Conservation (phyloP, 164 flowering plant species). For the Pachysandra terminalis region DNA sequence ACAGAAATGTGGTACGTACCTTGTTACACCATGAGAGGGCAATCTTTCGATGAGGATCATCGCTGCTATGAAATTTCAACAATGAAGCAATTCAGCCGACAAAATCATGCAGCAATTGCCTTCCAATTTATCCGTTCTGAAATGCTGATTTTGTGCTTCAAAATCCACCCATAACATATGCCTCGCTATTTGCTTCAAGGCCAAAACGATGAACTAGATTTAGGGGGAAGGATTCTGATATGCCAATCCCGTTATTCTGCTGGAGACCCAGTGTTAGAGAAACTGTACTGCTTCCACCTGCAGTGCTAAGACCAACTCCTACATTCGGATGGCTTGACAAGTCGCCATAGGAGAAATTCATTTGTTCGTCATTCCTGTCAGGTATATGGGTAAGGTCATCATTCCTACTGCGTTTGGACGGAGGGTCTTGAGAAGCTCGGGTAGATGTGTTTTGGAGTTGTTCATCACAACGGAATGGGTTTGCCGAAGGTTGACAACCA, state of each 20-base stretch:
- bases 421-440: conserved; percentile 27
- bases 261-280: conserved; percentile 74
- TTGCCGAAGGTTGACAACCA: conserved; percentile 24
- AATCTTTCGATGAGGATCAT: neutral
- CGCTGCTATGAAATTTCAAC: neutral
- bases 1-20: neutral
- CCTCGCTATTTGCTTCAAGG: conserved; percentile 29
- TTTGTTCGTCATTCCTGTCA: conserved; percentile 16
- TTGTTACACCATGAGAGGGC: neutral
- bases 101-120: conserved; percentile 58
- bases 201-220: conserved; percentile 48
- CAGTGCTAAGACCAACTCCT: conserved; percentile 28
- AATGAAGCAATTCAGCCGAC: conserved; percentile 34
- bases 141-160: conserved; percentile 40
- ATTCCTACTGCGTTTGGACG: conserved; percentile 38
- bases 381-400: conserved; percentile 31
- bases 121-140: conserved; percentile 42
- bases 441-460: conserved; percentile 28
- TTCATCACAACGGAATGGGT: conserved; percentile 23
- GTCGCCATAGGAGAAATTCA: conserved; percentile 33
- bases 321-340: conserved; percentile 26
- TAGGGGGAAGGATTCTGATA: conserved; percentile 45
- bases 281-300: conserved; percentile 42
- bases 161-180: conserved; percentile 37
- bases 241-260: conserved; percentile 48